Conservation (phyloP, 768 basidiomycete species). For the Phaeolepiota aurea region DNA sequence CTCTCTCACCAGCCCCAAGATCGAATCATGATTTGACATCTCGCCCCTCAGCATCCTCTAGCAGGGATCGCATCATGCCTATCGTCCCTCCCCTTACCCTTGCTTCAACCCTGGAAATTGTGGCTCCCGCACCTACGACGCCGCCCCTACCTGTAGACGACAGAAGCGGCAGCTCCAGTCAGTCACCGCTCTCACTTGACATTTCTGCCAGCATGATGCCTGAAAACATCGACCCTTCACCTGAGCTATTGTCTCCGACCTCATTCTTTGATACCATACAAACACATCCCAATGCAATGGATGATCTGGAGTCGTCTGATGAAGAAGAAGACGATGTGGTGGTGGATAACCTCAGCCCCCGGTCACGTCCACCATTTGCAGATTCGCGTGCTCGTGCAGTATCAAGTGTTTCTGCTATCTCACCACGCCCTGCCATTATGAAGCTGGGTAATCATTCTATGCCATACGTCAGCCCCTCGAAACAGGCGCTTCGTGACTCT, state of each 20-base stretch:
- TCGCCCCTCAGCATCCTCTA: constrained; percentile 13
- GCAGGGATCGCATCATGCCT: constrained; percentile 12
- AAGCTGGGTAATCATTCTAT: constrained; percentile 61
- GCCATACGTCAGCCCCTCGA: constrained; percentile 45
- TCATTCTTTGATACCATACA: constrained; percentile 75
- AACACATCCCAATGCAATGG: constrained; percentile 62
- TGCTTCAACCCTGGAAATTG: constrained; percentile 25
- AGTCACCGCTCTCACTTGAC: constrained; percentile 27
- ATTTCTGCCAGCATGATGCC: constrained; percentile 36
- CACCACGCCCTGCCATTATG: constrained; percentile 41
- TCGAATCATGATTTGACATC: constrained; percentile 12
- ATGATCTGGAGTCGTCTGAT: constrained; percentile 60
- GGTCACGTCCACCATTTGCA: constrained; percentile 11
- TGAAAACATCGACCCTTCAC: constrained; percentile 48
- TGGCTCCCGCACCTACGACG: constrained; percentile 34
- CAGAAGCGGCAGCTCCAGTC: constrained; percentile 16
- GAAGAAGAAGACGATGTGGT: constrained; percentile 29
- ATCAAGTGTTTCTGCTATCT: constrained; percentile 22
- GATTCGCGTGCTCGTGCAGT: constrained; percentile 28
- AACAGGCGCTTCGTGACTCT: constrained; percentile 18
- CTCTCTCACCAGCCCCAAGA: constrained; percentile 52
- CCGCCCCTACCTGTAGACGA: constrained; percentile 30
- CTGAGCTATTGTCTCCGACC: constrained; percentile 55
- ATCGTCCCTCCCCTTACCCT: constrained; percentile 9
- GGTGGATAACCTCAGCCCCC: background rate